Base-by-base conservation (phyloP, 345 rosid species). In the Erysimum cheiranthoides region DNA sequence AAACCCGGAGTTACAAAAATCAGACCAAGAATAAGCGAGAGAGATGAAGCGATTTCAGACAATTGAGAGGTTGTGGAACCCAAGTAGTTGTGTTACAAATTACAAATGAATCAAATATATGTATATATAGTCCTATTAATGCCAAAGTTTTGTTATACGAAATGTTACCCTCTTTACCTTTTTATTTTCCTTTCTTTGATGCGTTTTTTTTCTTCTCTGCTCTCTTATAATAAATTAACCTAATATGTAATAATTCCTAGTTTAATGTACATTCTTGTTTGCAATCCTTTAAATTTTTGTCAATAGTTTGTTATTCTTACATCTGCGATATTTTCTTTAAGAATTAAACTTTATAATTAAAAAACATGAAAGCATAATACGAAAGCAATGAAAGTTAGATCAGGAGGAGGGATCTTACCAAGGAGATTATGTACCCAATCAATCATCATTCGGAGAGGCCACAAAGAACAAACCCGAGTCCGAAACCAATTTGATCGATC, bases 351-450 rank as follows among this genome's bases (percentile, higher is more conserved):
- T 13, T 6, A 32, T 11, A 25, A n/a, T 54, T 62, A 62, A 47
- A 70, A 70, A 47, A 30, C 17, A 58, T 70, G 5, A 65, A 71
- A 71, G 34, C 72, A 78, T 25, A 71, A 8, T 21, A 71, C 14
- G 5, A 77, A 8, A 65, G 61, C 81, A 68, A 78, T 39, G 47
- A 65, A 78, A 65, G 81, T 71, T 39, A 66, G 2, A 54, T 66
- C 68, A 12, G 50, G 62, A 49, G 73, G 56, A 57, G 73, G 68
- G 5, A 78, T 66, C 73, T 39, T 65, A 71, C 47, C 57, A 0
- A 77, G 0, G 31, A 77, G 61, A 58, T 28, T 71, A 66, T 59
- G 73, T 25, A 78, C 57, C 81, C 77, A 78, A 65, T 58, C 81
- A 57, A 64, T 58, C 63, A 71, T 50, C 62, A 78, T 59, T 11